Percentiles rank a stretch among this genome's conserved stretches.
phyloP scores from a whole-genome alignment of 176 grass and related monocot genomes.

The Alloteropsis semialata region DNA sequence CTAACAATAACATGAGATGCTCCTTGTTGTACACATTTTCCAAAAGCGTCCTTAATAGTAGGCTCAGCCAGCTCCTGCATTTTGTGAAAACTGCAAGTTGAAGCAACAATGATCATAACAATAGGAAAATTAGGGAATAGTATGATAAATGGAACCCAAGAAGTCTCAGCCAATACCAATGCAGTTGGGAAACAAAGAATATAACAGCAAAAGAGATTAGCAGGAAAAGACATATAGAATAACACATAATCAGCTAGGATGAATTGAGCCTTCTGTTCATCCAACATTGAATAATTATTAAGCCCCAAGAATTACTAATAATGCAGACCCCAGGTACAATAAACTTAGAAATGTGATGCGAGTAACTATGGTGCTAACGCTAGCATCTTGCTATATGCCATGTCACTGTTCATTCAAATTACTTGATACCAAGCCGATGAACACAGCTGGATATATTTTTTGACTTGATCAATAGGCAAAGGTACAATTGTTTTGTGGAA shows the following conservation, averaged over 20 bases:
- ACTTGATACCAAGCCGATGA: neutral
- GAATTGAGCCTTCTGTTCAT: neutral
- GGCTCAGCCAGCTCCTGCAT: conserved; percentile 83
- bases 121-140: neutral
- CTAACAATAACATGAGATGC: conserved; percentile 67
- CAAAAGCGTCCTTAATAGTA: conserved; percentile 79
- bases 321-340: neutral
- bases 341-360: neutral
- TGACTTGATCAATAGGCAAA: neutral
- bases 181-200: neutral
- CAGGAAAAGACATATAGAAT: neutral
- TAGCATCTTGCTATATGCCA: neutral
- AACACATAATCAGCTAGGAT: neutral
- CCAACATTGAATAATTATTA: neutral
- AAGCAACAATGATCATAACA: conserved; percentile 11
- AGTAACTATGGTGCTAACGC: neutral
- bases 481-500: neutral
- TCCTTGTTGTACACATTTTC: conserved; percentile 75
- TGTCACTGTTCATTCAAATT: neutral
- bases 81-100: conserved; percentile 16
- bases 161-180: neutral
- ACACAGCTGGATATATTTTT: neutral
- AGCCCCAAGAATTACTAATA: neutral
- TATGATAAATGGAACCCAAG: neutral
- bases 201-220: neutral